Percentiles rank a stretch among this genome's conserved stretches.
phyloP scores from a whole-genome alignment of 192 early-diverging fungal genomes.

The Backusella liffmaniae region DNA sequence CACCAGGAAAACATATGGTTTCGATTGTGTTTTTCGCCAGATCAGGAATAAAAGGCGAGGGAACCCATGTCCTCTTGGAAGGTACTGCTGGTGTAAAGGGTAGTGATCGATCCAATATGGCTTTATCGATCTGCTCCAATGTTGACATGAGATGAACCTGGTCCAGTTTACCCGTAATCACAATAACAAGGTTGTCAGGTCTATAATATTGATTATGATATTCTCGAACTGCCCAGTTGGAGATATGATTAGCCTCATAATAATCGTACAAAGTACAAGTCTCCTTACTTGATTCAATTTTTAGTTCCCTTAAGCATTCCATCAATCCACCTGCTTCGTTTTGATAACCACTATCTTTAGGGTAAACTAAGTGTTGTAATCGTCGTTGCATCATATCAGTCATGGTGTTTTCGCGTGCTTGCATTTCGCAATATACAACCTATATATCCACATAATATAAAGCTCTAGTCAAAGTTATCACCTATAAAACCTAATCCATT shows the following conservation, averaged over 20 bases:
- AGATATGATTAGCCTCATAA: neutral
- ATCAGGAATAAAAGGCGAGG: conserved; percentile 39
- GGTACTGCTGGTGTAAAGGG: conserved; percentile 23
- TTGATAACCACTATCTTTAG: conserved; percentile 52
- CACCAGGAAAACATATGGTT: conserved; percentile 51
- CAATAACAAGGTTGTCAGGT: conserved; percentile 57
- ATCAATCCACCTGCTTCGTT: conserved; percentile 58
- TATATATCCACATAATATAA: conserved; percentile 3
- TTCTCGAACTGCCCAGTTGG: conserved; percentile 2
- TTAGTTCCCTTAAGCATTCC: conserved; percentile 46
- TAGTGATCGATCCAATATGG: conserved; percentile 39
- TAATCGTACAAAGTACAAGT: neutral
- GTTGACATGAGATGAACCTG: conserved; percentile 41
- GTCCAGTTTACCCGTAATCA: conserved; percentile 50
- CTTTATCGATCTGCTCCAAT: conserved; percentile 46
- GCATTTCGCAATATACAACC: conserved; percentile 63
- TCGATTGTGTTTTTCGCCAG: conserved; percentile 38
- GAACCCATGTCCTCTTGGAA: conserved; percentile 50
- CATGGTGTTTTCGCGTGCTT: conserved; percentile 48
- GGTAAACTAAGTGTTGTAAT: conserved; percentile 51
- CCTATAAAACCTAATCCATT: neutral
- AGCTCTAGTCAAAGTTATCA: neutral
- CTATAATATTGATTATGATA: conserved; percentile 57
- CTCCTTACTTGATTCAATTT: conserved; percentile 50
- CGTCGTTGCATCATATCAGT: conserved; percentile 37